Evolutionary conservation across 805 yeast genomes (phyloP), one percentile per base, ranked within the genome.

Genomic region (Kluyveromyces dobzhanskii): DNA sequence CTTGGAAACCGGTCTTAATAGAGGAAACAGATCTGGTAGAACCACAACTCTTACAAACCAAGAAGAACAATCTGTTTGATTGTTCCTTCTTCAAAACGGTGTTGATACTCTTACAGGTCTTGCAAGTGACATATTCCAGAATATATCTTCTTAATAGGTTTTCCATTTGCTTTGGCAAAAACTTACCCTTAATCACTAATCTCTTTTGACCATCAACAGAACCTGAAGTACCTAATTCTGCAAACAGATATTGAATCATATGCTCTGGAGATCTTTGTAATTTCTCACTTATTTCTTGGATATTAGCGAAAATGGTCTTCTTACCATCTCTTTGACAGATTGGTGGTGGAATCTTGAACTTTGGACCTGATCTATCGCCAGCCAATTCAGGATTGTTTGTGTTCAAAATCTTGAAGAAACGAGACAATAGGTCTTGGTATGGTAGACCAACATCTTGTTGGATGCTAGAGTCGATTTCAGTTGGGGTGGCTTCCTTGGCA

Each of bases 1-100:
- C 99, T 73, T 88, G 96, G 95, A 85, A 92, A 82, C 99, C 99
- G 36, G 97, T 85, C 78, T 94, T 92, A 67, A 92, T 92, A 34
- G 96, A 86, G 51, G 92, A 78, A 42, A 92, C 99, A 37, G 97
- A 87, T 70, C 96, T 82, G 35, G 97, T 80, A 35, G 95, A 85
- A 51, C 98, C 98, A 75, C 99, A 92, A 41, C 94, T 85, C 62
- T 88, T 87, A 75, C 99, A 92, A 56, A 88, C 95, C 73, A 92
- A 75, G 73, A 92, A 92, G 71, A 85, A 94, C 68, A 92, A 76
- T 73, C 99, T 85, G 73, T 88, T 92, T 44, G 92, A 82, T 53
- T 85, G 81, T 70, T 92, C 99, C 69, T 95, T 88, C 73, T 81
- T 85, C 64, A 92, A 75, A 53, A 82, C 92, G 32, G 99, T 92